phyloP scores from a whole-genome alignment of 2,329 filamentous ascomycete species.

The Pleoardoris graminearum region DNA sequence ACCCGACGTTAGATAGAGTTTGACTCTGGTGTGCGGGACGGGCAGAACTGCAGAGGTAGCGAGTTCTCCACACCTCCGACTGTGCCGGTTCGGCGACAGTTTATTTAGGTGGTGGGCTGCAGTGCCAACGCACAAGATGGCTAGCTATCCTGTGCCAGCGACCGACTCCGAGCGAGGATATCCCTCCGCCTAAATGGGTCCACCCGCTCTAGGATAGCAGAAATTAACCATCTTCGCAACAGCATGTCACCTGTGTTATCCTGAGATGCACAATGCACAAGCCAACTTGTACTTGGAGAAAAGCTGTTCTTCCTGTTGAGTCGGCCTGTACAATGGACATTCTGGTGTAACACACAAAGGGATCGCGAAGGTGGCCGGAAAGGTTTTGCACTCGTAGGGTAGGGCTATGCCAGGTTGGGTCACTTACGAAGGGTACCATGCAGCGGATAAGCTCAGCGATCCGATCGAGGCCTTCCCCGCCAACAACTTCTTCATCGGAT shows the following conservation, averaged over 20 bases:
- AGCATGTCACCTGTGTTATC: too few species aligned
- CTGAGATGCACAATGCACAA: too few species aligned
- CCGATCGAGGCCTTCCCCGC: conserved; percentile 64
- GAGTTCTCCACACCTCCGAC: conserved; percentile 17
- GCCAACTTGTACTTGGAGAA: too few species aligned
- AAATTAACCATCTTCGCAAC: background rate
- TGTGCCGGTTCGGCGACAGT: conserved; percentile 23
- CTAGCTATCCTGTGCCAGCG: conserved; percentile 20
- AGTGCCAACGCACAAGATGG: conserved; percentile 38
- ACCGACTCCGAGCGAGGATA: conserved; percentile 18
- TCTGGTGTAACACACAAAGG: background rate
- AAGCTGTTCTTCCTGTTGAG: too few species aligned
- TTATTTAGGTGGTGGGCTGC: conserved; percentile 30
- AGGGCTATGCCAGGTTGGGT: background rate
- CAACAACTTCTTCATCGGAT: conserved; percentile 64
- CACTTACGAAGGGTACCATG: conserved; percentile 79
- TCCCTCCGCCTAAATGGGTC: background rate
- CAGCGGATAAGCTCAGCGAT: conserved; percentile 66
- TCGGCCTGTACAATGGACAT: background rate
- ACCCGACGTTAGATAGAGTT: conserved; percentile 33
- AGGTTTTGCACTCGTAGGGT: too few species aligned
- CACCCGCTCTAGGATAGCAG: too few species aligned
- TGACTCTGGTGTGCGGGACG: conserved; percentile 14
- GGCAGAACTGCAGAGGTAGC: conserved; percentile 14
- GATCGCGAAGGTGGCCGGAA: too few species aligned